phyloP scores from a whole-genome alignment of 2,329 filamentous ascomycete species.

The Clarireedia monteithiana region DNA sequence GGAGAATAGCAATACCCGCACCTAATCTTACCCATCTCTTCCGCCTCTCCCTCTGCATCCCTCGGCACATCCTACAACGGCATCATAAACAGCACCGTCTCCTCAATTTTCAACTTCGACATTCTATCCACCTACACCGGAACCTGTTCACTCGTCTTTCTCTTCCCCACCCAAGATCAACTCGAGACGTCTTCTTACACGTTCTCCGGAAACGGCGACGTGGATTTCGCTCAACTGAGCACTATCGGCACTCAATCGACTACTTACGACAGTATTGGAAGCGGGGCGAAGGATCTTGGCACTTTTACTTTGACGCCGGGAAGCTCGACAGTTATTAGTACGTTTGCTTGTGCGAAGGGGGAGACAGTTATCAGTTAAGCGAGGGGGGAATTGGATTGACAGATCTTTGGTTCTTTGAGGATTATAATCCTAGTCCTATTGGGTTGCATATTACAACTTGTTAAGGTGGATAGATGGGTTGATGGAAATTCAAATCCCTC shows the following conservation, averaged over 20 bases:
- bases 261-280: constrained; percentile 45
- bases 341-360: constrained; percentile 47
- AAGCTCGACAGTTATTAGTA: constrained; percentile 44
- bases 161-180: constrained; percentile 49
- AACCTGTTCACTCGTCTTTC: constrained; percentile 56
- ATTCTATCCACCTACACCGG: constrained; percentile 41
- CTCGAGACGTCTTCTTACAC: constrained; percentile 53
- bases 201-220: constrained; percentile 44
- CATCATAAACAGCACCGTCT: constrained; percentile 43
- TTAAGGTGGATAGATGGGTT: not conserved
- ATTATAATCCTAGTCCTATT: constrained; percentile 46
- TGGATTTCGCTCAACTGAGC: constrained; percentile 44
- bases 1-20: constrained; percentile 49
- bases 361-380: constrained; percentile 42
- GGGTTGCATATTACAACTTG: constrained; percentile 31
- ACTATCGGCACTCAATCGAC: constrained; percentile 39
- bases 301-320: constrained; percentile 41
- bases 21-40: constrained; percentile 54
- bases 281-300: constrained; percentile 36
- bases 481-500: no score
- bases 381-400: constrained; percentile 39
- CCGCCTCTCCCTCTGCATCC: constrained; percentile 41
- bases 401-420: constrained; percentile 53
- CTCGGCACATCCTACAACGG: constrained; percentile 49
- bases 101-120: constrained; percentile 63